phyloP scores from a whole-genome alignment of 2,329 filamentous ascomycete species.

The Tolypocladium album region DNA sequence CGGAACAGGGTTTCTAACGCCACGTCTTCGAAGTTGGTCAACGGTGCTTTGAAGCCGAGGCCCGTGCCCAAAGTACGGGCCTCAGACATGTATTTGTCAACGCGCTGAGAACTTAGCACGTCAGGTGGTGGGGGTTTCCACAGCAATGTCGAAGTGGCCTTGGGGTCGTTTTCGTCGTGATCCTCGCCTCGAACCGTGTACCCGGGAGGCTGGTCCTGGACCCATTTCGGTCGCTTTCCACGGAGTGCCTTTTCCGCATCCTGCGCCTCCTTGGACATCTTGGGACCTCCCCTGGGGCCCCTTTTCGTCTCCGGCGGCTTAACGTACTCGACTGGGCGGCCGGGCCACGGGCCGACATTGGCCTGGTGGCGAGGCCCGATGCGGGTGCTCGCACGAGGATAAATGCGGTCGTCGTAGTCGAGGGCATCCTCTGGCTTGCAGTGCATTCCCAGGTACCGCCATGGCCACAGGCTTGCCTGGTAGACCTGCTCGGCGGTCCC shows the following conservation, averaged over 20 bases:
- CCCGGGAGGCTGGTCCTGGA: conserved; percentile 81
- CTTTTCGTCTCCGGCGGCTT: conserved; percentile 82
- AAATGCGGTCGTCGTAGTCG: conserved; percentile 95
- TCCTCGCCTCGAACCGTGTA: conserved; percentile 83
- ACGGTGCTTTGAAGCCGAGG: conserved; percentile 62
- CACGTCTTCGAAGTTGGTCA: conserved; percentile 81
- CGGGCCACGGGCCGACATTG: conserved; percentile 73
- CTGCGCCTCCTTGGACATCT: conserved; percentile 68
- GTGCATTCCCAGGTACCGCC: conserved; percentile 90
- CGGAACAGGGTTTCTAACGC: conserved; percentile 65
- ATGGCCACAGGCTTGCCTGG: conserved; percentile 91
- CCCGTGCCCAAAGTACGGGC: conserved; percentile 53
- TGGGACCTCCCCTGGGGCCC: conserved; percentile 61
- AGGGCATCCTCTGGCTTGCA: conserved; percentile 91
- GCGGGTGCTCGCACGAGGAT: conserved; percentile 87
- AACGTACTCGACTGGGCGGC: conserved; percentile 78
- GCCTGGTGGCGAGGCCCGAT: conserved; percentile 89
- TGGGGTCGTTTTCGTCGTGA: conserved; percentile 55
- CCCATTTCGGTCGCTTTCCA: conserved; percentile 81
- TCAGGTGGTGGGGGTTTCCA: conserved; percentile 65
- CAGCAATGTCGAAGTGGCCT: conserved; percentile 62
- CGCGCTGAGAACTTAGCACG: conserved; percentile 39
- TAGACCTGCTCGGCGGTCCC: conserved; percentile 80
- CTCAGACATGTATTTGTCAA: conserved; percentile 67
- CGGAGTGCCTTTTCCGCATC: conserved; percentile 73